These are phyloP conservation scores for Neonectria ditissima DNA, from an alignment of 2,329 filamentous ascomycete genomes.

Conservation along the genomic window DNA sequence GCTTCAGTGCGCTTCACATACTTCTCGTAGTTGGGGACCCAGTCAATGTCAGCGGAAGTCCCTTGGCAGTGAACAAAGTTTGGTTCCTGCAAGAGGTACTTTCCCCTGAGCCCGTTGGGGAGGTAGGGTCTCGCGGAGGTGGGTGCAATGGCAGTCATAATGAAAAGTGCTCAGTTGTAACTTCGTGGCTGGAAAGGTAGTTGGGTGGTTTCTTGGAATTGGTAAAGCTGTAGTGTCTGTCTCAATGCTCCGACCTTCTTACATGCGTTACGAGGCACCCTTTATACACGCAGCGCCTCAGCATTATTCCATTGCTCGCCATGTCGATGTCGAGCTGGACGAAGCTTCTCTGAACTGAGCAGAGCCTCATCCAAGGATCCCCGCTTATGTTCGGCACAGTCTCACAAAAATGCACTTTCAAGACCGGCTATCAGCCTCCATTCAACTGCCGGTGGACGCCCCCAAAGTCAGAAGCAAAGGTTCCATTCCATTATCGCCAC, in stretches of 20 bases:
- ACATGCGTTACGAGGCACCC: background rate
- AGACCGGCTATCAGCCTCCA: background rate
- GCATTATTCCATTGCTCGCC: background rate
- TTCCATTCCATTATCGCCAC: background rate
- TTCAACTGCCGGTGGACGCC: background rate
- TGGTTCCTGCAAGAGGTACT: slow-evolving; percentile 4
- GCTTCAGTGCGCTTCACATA: slow-evolving; percentile 9
- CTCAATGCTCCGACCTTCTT: background rate
- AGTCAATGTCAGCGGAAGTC: slow-evolving; percentile 14
- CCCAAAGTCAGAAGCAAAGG: background rate
- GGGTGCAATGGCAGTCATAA: background rate
- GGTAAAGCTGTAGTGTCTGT: background rate
- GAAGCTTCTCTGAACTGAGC: background rate
- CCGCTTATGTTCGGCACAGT: slow-evolving; percentile 1
- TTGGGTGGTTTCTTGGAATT: background rate
- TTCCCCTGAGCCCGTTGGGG: background rate
- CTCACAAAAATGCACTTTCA: background rate
- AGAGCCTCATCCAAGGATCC: background rate
- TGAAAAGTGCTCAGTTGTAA: background rate
- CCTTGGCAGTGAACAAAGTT: background rate
- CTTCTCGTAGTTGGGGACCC: slow-evolving; percentile 17
- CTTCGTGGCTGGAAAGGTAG: background rate
- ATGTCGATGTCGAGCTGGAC: no score
- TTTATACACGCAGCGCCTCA: background rate
- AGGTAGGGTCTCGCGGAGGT: background rate